phyloP scores from a whole-genome alignment of 2,329 filamentous ascomycete genomes.

The Pseudocercospora crystallina region DNA sequence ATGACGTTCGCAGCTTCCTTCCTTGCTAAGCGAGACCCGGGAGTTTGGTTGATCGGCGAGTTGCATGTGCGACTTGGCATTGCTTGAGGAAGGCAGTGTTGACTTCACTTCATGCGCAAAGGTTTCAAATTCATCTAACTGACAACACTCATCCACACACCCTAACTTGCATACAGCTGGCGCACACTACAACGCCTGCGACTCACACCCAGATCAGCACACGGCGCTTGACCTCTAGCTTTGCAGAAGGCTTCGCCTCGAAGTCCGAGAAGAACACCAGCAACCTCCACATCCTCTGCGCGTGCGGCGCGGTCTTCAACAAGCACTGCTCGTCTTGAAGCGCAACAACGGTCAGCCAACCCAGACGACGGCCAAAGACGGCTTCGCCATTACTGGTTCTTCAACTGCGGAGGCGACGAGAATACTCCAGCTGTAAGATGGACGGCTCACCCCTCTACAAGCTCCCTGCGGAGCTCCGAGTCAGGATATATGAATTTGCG shows the following conservation, averaged over 20 bases:
- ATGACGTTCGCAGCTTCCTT: no score
- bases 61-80: no score
- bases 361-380: neutral
- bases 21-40: no score
- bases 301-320: no score
- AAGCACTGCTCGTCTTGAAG: no score
- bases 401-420: neutral
- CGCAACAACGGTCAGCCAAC: neutral
- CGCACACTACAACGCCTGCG: neutral
- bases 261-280: neutral
- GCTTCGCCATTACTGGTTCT: neutral
- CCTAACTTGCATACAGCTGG: no score
- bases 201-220: neutral
- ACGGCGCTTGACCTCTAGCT: neutral
- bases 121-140: no score
- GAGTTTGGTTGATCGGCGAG: no score
- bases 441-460: slow-evolving; percentile 1
- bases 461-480: neutral
- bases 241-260: neutral
- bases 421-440: neutral
- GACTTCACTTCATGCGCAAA: no score
- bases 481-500: neutral
- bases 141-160: no score
- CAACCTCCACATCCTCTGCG: no score
- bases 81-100: no score